These are phyloP conservation scores for Hanseniaspora occidentalis DNA, from an alignment of 805 yeast genomes.

Conservation along the genomic window DNA sequence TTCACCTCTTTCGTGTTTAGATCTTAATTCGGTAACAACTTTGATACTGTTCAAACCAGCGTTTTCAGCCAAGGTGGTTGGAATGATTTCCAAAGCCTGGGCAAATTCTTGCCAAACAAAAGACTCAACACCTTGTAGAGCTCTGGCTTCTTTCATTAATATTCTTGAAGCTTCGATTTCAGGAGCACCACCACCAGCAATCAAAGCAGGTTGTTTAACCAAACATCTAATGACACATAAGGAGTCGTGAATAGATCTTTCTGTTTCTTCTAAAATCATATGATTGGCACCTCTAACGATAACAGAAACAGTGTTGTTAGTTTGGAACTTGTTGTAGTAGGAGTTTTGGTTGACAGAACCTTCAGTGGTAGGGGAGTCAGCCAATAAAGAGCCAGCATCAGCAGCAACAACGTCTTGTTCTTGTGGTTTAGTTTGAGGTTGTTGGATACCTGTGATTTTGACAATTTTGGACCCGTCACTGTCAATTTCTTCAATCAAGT, in stretches of 20 bases:
- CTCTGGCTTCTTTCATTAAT: slow-evolving; percentile 56
- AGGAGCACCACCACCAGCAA: slow-evolving; percentile 99
- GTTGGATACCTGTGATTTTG: slow-evolving; percentile 71
- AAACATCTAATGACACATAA: slow-evolving; percentile 87
- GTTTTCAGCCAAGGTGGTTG: slow-evolving; percentile 88
- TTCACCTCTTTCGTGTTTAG: slow-evolving; percentile 85
- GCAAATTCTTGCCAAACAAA: slow-evolving; percentile 89
- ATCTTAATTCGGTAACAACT: slow-evolving; percentile 84
- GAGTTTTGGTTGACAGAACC: slow-evolving; percentile 9
- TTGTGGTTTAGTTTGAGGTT: slow-evolving; percentile 8
- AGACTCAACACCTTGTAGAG: slow-evolving; percentile 75
- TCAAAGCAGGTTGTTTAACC: slow-evolving; percentile 76
- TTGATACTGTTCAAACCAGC: slow-evolving; percentile 88
- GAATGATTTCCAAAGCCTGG: slow-evolving; percentile 81
- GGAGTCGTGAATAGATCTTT: slow-evolving; percentile 95
- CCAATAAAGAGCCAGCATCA: background rate
- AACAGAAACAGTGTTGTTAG: slow-evolving; percentile 57
- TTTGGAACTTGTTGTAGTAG: slow-evolving; percentile 10
- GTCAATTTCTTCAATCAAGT: slow-evolving; percentile 82
- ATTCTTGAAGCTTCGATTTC: slow-evolving; percentile 80
- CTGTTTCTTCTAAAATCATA: slow-evolving; percentile 88
- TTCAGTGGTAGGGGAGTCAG: background rate
- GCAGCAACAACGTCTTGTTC: background rate
- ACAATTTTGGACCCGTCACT: slow-evolving; percentile 84
- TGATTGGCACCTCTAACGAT: slow-evolving; percentile 91